phyloP scores from a whole-genome alignment of 2,329 filamentous ascomycete genomes.

The Sporothrix dimorphospora region DNA sequence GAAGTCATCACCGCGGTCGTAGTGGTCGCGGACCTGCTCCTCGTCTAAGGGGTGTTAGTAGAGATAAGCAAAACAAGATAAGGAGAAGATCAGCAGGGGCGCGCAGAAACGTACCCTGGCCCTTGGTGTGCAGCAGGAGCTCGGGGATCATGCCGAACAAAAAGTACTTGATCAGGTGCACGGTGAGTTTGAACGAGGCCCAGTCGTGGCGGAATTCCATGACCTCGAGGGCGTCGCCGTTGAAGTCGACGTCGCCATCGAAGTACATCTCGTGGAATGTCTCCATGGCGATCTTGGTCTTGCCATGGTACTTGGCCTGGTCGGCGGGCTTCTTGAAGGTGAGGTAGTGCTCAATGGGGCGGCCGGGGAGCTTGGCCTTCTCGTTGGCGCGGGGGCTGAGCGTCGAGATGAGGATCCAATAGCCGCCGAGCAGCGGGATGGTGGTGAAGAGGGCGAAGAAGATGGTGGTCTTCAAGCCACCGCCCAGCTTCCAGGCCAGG shows the following conservation, averaged over 20 bases:
- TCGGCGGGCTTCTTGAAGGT: conserved; percentile 72
- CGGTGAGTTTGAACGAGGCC: conserved; percentile 67
- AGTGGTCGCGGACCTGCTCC: conserved; percentile 96
- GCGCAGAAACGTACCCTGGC: conserved; percentile 31
- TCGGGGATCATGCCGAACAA: conserved; percentile 35
- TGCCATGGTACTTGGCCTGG: conserved; percentile 70
- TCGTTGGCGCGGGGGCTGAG: conserved; percentile 90
- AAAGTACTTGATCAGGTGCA: conserved; percentile 34
- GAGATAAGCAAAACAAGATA: background rate
- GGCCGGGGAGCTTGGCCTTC: conserved; percentile 84
- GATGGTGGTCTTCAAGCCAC: conserved; percentile 83
- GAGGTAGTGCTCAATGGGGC: conserved; percentile 88
- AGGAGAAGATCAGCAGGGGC: background rate
- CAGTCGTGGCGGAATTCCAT: conserved; percentile 96
- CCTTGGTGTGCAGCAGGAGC: conserved; percentile 34
- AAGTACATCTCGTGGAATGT: conserved; percentile 99
- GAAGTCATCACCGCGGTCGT: conserved; percentile 97
- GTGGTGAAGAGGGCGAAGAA: conserved; percentile 82
- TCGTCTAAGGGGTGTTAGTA: conserved; percentile 63
- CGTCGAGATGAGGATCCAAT: conserved; percentile 79
- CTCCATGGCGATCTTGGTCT: conserved; percentile 83
- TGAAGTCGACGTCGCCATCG: conserved; percentile 91
- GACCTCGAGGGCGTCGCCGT: conserved; percentile 85
- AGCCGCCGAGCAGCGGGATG: conserved; percentile 76
- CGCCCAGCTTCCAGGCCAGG: conserved; percentile 79